Conservation (phyloP, 352 stramenopile genomes). For the Globisporangium mamillatum region DNA sequence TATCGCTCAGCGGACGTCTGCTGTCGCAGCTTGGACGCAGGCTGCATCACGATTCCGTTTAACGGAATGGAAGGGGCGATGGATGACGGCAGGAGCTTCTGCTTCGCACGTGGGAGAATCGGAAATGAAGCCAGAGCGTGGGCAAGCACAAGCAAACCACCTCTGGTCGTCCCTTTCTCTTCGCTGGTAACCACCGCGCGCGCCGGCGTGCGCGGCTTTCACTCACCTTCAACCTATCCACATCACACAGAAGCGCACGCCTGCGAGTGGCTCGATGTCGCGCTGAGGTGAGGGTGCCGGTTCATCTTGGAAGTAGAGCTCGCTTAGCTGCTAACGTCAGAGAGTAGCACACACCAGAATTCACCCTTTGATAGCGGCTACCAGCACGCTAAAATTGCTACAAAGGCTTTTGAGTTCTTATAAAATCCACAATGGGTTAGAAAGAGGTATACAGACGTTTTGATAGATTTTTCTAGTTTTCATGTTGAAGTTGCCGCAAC, state of each 20-base stretch:
- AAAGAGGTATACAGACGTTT: not conserved
- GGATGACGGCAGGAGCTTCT: not conserved
- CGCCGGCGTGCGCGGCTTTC: too few species aligned
- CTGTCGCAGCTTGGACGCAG: not conserved
- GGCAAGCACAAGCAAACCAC: not conserved
- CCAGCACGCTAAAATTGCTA: not conserved
- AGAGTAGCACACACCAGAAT: not conserved
- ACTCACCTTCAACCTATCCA: not conserved
- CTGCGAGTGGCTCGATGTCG: constrained; percentile 1
- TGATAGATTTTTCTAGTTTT: not conserved
- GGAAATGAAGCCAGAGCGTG: not conserved
- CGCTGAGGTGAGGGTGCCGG: not conserved
- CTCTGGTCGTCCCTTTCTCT: not conserved
- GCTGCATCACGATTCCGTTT: not conserved
- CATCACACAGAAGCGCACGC: not conserved
- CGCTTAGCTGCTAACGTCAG: not conserved
- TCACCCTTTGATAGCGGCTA: not conserved
- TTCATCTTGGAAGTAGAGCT: not conserved
- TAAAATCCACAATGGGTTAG: not conserved
- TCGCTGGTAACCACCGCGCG: not conserved
- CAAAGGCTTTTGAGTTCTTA: not conserved
- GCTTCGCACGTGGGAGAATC: not conserved
- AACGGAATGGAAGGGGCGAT: not conserved
- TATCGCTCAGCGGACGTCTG: not conserved
- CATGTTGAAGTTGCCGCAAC: not conserved